These are phyloP conservation scores for Pleoardoris graminearum DNA, from an alignment of 2,329 filamentous ascomycete species.

Conservation along the genomic window DNA sequence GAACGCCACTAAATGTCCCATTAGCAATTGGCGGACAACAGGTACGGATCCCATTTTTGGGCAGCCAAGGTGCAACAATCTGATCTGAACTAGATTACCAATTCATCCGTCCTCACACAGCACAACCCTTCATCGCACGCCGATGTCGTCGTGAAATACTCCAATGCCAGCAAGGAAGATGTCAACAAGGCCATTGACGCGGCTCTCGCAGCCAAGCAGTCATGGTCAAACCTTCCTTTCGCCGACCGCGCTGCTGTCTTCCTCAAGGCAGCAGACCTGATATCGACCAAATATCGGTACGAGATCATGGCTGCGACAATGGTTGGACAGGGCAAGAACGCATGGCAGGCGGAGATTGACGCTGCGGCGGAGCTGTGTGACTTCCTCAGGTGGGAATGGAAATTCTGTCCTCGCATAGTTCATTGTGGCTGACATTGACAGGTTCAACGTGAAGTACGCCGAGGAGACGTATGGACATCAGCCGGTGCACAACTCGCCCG, in stretches of 20 bases:
- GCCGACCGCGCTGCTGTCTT: slow-evolving; percentile 90
- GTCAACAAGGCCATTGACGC: slow-evolving; percentile 79
- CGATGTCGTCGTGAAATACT: slow-evolving; percentile 78
- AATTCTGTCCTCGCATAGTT: background rate
- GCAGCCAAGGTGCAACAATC: slow-evolving; percentile 6
- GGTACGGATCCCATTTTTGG: slow-evolving; percentile 53
- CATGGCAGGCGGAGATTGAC: slow-evolving; percentile 99
- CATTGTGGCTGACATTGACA: slow-evolving; percentile 18
- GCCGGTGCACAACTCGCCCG: slow-evolving; percentile 78
- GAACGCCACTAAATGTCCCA: slow-evolving; percentile 75
- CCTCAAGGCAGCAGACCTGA: slow-evolving; percentile 90
- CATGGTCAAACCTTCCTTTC: slow-evolving; percentile 87
- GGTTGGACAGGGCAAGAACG: slow-evolving; percentile 96
- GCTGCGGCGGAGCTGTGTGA: slow-evolving; percentile 89
- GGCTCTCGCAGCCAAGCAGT: slow-evolving; percentile 80
- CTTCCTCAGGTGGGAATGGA: slow-evolving; percentile 68
- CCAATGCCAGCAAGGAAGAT: slow-evolving; percentile 75
- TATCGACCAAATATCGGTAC: slow-evolving; percentile 91
- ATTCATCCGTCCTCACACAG: slow-evolving; percentile 68
- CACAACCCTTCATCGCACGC: slow-evolving; percentile 81
- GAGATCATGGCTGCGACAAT: slow-evolving; percentile 96
- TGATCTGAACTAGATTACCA: slow-evolving; percentile 61
- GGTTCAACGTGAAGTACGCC: slow-evolving; percentile 90
- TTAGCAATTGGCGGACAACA: slow-evolving; percentile 82
- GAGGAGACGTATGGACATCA: slow-evolving; percentile 89